phyloP scores from a whole-genome alignment of 352 stramenopile genomes.

The Phytophthora cactorum region DNA sequence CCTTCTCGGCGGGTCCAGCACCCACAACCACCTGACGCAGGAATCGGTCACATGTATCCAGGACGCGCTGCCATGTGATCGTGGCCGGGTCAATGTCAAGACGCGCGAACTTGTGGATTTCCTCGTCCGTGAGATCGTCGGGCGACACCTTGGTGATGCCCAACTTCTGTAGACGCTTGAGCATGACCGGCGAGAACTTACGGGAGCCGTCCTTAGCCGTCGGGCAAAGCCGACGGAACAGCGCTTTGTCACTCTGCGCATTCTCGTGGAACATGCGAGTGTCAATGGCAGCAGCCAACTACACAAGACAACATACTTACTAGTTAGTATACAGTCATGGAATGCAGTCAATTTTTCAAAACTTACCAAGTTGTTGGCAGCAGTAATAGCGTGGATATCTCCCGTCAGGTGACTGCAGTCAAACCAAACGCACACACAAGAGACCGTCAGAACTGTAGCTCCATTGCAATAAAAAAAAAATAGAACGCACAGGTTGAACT shows the following conservation, averaged over 20 bases:
- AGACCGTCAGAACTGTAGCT: conserved; percentile 9
- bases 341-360: not conserved
- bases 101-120: conserved; percentile 92
- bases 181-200: conserved; percentile 93
- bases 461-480: not conserved
- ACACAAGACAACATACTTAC: not conserved
- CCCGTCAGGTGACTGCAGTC: conserved; percentile 95
- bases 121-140: conserved; percentile 94
- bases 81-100: conserved; percentile 96
- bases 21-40: conserved; percentile 93
- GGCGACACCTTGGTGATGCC: conserved; percentile 93
- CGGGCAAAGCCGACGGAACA: conserved; percentile 89
- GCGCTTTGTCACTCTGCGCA: conserved; percentile 76
- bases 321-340: conserved; percentile 6
- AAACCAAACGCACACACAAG: not conserved
- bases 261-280: conserved; percentile 98
- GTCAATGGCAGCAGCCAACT: conserved; percentile 97
- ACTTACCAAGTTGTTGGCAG: conserved; percentile 95
- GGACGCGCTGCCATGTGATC: conserved; percentile 94
- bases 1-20: conserved; percentile 91
- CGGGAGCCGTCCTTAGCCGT: conserved; percentile 81
- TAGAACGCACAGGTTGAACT: conserved; percentile 97
- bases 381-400: conserved; percentile 98
- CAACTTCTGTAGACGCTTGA: conserved; percentile 94
- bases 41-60: conserved; percentile 98